phyloP scores from a whole-genome alignment of 495 filamentous ascomycete species.

The Penicillium flavigenum region DNA sequence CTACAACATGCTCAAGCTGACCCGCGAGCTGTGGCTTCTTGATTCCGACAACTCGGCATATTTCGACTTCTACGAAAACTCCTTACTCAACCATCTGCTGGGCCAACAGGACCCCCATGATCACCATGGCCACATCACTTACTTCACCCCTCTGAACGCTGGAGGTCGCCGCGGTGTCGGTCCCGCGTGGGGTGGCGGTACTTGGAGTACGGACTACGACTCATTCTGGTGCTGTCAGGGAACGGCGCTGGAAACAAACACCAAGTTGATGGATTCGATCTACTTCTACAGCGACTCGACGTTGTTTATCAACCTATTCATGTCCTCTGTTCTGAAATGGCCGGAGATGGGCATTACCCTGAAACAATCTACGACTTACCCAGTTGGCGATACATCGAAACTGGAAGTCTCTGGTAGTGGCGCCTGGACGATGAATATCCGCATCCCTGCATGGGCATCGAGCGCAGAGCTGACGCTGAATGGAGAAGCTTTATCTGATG shows the following conservation, averaged over 20 bases:
- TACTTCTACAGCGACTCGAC: slow-evolving; percentile 1
- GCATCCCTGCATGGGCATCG: slow-evolving; percentile 2
- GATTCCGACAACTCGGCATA: slow-evolving; percentile 2
- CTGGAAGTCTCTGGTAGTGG: neutral
- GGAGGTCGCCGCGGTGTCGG: slow-evolving; percentile 2
- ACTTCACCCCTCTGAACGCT: slow-evolving; percentile 2
- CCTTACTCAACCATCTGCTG: slow-evolving; percentile 6
- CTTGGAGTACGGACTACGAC: slow-evolving; percentile 7
- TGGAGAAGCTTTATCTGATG: neutral
- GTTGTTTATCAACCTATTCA: slow-evolving; percentile 2
- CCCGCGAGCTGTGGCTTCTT: slow-evolving; percentile 6
- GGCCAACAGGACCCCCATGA: slow-evolving; percentile 1
- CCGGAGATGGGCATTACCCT: neutral
- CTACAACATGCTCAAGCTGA: slow-evolving; percentile 7
- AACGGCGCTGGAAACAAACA: slow-evolving; percentile 1
- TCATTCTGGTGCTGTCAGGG: slow-evolving; percentile 7
- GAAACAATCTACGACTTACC: slow-evolving; percentile 2
- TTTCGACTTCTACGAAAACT: slow-evolving; percentile 1
- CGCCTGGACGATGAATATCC: slow-evolving; percentile 1
- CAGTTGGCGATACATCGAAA: slow-evolving; percentile 1
- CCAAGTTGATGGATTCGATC: slow-evolving; percentile 7
- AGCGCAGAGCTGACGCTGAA: slow-evolving; percentile 1
- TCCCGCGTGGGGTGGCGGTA: slow-evolving; percentile 6
- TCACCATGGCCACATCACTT: neutral
- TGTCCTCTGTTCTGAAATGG: slow-evolving; percentile 2